Evolutionary conservation across 352 stramenopile species (phyloP).

Genomic region (Globisporangium nunn): DNA sequence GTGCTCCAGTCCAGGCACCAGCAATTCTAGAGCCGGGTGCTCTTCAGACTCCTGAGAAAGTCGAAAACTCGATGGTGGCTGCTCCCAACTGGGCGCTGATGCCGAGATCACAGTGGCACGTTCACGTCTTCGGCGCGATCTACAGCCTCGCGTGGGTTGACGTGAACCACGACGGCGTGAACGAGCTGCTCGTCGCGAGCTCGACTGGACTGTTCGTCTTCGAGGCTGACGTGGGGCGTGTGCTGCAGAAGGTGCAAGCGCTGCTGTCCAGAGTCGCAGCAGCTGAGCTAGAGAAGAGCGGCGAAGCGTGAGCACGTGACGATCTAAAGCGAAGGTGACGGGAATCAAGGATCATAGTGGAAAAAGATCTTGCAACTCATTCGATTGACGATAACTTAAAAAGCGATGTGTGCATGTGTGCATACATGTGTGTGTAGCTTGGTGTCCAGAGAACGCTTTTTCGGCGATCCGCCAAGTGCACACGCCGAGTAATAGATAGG

Average conservation of each 20-base stretch:
- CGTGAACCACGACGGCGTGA: conserved; percentile 55
- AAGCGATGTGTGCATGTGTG: too few relatives aligned
- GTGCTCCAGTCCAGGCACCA: background rate
- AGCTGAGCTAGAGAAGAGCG: background rate
- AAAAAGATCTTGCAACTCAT: too few relatives aligned
- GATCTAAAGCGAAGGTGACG: too few relatives aligned
- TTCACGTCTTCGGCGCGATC: conserved; percentile 57
- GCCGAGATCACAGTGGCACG: conserved; percentile 22
- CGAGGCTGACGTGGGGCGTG: conserved; percentile 34
- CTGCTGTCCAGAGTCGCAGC: conserved; percentile 7
- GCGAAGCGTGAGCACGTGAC: too few relatives aligned
- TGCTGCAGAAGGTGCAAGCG: conserved; percentile 16
- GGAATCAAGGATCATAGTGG: too few relatives aligned
- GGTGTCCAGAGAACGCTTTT: too few relatives aligned
- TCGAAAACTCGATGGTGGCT: background rate
- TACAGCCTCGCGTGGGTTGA: conserved; percentile 69
- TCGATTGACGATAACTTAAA: too few relatives aligned
- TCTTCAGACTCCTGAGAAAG: background rate
- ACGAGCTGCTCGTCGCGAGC: conserved; percentile 55
- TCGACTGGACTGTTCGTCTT: conserved; percentile 65
- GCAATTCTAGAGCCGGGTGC: too few relatives aligned
- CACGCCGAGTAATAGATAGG: background rate
- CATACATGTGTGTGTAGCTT: too few relatives aligned
- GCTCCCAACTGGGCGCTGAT: conserved; percentile 26
- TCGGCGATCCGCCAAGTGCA: too few relatives aligned